Percentiles rank a stretch among this genome's conserved stretches.
Conservation (phyloP, 1,139 yeast genomes). For the Debaryomyces coudertii region DNA sequence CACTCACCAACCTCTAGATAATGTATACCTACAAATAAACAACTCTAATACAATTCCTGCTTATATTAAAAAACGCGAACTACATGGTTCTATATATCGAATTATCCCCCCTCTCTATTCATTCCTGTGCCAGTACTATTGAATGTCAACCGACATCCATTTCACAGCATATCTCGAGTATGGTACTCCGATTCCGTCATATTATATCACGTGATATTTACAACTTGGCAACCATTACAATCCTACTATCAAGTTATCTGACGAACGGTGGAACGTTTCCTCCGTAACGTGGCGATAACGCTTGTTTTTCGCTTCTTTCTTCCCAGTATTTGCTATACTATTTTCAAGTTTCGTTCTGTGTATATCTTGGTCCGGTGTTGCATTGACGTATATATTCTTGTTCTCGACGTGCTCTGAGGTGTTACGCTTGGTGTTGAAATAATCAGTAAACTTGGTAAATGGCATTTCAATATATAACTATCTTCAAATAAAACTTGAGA, state of each 20-base stretch:
- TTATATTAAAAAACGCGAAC: conserved; percentile 1
- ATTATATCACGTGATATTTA: neutral
- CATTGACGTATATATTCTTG: neutral
- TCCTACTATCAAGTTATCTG: conserved; percentile 38
- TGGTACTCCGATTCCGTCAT: neutral
- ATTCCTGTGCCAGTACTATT: neutral
- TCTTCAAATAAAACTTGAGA: neutral
- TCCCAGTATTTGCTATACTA: neutral
- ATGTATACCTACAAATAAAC: neutral
- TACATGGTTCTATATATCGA: neutral
- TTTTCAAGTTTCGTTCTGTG: neutral
- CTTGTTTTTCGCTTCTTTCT: neutral
- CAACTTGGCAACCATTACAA: conserved; percentile 18
- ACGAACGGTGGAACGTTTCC: conserved; percentile 28
- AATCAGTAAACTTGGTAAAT: conserved; percentile 6
- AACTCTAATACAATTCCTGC: neutral
- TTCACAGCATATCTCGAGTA: neutral
- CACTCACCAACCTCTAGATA: conserved; percentile 8
- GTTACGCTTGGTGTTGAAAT: conserved; percentile 2
- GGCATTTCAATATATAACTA: conserved; percentile 1
- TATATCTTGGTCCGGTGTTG: neutral
- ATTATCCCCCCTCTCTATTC: neutral
- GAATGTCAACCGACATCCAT: neutral
- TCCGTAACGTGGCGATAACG: conserved; percentile 22
- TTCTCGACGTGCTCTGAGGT: neutral